Evolutionary conservation across 441 rosid genomes (phyloP), one percentile per base, ranked within the genome.

Genomic region (Gossypium davidsonii): DNA sequence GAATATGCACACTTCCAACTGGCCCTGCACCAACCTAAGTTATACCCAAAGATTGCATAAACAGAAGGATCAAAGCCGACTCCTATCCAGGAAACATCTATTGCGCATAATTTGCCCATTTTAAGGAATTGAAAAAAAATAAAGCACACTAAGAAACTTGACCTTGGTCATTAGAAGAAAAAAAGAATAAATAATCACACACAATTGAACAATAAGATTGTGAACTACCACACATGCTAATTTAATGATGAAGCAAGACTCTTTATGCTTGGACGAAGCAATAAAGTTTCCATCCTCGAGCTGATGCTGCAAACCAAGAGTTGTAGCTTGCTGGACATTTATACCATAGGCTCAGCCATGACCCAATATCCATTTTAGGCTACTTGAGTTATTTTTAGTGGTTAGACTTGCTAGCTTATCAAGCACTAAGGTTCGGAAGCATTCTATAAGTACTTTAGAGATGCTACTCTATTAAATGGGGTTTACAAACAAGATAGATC

Each of bases 331-430:
- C 55, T 11, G 55, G 18, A 44, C 8, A 8, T 18, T 39, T 18
- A 63, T 63, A 63, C 20, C 52, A 39, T 42, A 63, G 49, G 26
- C 28, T 9, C 68, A 44, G 52, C 11, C 17, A 14, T 18, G 7
- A 64, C 20, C 44, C 2, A 3, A 64, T 44, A 21, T 65, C 34
- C 3, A 21, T 6, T 44, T 44, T 65, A 65, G 37, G 55, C 34
- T 21, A 65, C 10, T 64, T 42, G 12, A 42, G 18, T 65, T 20
- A 44, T 4, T 42, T 42, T 42, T 64, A 42, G 69, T 44, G n/a
- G 6, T 65, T 65, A 65, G 55, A 65, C 70, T 65, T 12, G 55
- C 70, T 21, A 12, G 55, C 55, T 42, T 44, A 65, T 17, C 31
- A 14, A 20, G 53, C 11, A 18, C 17, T 11, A 20, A 8, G 21